Evolutionary conservation across 768 basidiomycete genomes (phyloP), one percentile per base, ranked within the genome.

Genomic region (Pulveroboletus sp.): DNA sequence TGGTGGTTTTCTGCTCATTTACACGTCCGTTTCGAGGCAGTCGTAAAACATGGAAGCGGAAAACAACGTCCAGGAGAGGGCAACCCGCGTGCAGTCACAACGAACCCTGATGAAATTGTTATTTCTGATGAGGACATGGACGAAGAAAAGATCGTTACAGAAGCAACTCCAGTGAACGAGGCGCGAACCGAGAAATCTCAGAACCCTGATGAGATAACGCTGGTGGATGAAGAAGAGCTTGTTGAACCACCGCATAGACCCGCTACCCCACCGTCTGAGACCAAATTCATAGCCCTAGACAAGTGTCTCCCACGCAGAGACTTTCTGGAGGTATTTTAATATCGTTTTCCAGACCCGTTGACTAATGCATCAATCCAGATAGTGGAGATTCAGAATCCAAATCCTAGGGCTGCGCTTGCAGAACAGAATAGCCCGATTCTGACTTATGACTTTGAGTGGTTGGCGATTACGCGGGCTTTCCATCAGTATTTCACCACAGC

Each of bases 1-100:
- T 87, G 90, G 81, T 98, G 94, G 95, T 97, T 97, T 65, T 69
- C 90, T 4, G 94, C 93, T 0, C 95, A 97, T 68, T 60, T 97
- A 42, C 95, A 97, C 61, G 82, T 85, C 40, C 84, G 87, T 43
- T 97, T 87, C 59, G 85, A 92, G 50, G 94, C 92, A 3, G 66
- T 70, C 0, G 78, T 86, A 8, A 56, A 64, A 4, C 84, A 88
- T 34, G 62, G 56, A n/a, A 32, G 5, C 36, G 29, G 40, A n/a
- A 41, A 53, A 25, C 52, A 40, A 14, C 41, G 34, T 43, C 16
- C 6, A 0, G 27, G 9, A 3, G 20, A 40, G 36, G 24, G 27
- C 10, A 21, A 38, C n/a, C 12, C 27, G 19, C 36, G 32, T 13
- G 42, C 46, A 24, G 36, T 20, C 6, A 16, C 35, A n/a, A 20